Base-by-base conservation (phyloP, 2,329 filamentous ascomycete species). In the Hortaea werneckii region DNA sequence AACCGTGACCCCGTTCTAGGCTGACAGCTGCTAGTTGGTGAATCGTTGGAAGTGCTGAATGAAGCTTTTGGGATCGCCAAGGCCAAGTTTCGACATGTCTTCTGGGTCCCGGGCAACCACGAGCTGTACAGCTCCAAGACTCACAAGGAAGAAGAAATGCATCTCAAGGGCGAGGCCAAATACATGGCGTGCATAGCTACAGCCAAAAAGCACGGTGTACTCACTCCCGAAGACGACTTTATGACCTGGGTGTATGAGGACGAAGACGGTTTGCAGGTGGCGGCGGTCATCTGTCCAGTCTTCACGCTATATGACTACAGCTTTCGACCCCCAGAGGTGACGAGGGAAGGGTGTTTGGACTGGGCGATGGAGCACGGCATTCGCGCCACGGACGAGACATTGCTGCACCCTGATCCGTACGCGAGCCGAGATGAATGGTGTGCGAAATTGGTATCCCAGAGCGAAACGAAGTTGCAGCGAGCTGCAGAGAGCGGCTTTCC, bases 241-340 rank as follows among this genome's bases (percentile, higher is more conserved):
- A 64, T 66, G 30, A 60, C 69, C 20, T 79, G 75, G 75, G 50
- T 54, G 5, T 64, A 63, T 48, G 50, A 53, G 20, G 53, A 55
- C 32, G 48, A 52, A 3, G 66, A 76, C 4, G 75, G 73, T n/a
- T 66, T 69, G 6, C 71, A 69, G 20, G 65, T 66, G 4, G 70
- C 70, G 5, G 72, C 64, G 5, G 49, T 79, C 34, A 68, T 79
- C 37, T 74, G 72, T 29, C 76, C 73, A 29, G 69, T 77, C 42
- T 79, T 79, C 65, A 78, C 76, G 1, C 64, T 79, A 10, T 79
- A 79, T 64, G 76, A 79, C 61, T 79, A 79, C 61, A 74, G 67
- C 50, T 79, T 78, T 58, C 66, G 75, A 0, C 76, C 76, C 0
- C 64, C 59, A 1, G 54, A 74, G 40, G 67, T 79, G 6, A 60